Evolutionary conservation across 495 filamentous ascomycete genomes (phyloP).

Genomic region (Cryomyces minteri): DNA sequence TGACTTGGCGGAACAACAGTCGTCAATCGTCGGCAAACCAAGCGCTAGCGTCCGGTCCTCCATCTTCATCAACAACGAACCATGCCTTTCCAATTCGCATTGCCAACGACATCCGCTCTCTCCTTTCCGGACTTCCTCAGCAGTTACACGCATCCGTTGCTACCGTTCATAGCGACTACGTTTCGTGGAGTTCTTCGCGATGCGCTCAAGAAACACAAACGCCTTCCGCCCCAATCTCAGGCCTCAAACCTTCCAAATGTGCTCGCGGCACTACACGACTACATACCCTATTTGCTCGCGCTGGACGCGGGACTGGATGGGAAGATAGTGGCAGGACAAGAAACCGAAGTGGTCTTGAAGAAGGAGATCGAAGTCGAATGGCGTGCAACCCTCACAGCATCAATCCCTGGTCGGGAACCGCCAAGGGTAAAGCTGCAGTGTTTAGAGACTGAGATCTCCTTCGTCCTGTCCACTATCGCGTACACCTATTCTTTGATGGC

Average conservation of each 20-base stretch:
- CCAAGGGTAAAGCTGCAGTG: constrained; percentile 48
- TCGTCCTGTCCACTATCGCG: constrained; percentile 56
- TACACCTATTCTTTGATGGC: constrained; percentile 55
- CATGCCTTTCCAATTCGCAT: constrained; percentile 73
- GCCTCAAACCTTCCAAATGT: constrained; percentile 45
- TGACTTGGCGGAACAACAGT: too few relatives aligned
- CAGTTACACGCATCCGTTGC: constrained; percentile 56
- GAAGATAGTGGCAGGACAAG: constrained; percentile 28
- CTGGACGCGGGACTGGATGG: constrained; percentile 49
- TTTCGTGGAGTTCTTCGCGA: constrained; percentile 60
- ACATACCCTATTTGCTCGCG: constrained; percentile 62
- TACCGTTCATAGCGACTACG: constrained; percentile 58
- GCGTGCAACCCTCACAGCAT: constrained; percentile 59
- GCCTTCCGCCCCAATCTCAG: constrained; percentile 47
- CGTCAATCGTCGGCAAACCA: too few relatives aligned
- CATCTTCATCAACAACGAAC: constrained; percentile 4
- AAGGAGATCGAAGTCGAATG: constrained; percentile 51
- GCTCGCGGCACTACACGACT: constrained; percentile 46
- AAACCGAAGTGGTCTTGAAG: constrained; percentile 43
- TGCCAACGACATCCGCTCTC: constrained; percentile 71
- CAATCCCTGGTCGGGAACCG: constrained; percentile 35
- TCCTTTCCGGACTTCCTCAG: constrained; percentile 53
- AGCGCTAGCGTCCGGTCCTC: too few relatives aligned
- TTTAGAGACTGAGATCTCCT: constrained; percentile 68
- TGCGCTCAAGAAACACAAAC: constrained; percentile 66